These are phyloP conservation scores for Phytophthora litchii DNA, from an alignment of 352 stramenopile genomes.

Conservation along the genomic window DNA sequence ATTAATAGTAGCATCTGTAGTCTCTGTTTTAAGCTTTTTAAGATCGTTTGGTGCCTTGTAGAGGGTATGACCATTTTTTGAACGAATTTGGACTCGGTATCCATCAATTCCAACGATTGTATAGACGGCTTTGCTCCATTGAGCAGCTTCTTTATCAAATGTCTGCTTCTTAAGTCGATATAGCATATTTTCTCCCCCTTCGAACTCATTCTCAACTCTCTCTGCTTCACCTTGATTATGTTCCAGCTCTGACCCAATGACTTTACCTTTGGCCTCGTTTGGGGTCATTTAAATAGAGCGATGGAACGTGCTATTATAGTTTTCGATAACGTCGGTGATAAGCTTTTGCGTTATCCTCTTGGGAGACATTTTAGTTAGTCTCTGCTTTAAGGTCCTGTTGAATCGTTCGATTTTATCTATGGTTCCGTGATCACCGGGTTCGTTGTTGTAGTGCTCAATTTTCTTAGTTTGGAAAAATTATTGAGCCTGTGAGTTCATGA, in stretches of 20 bases:
- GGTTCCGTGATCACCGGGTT: conserved; percentile 39
- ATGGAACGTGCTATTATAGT: too few species aligned
- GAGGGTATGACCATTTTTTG: conserved; percentile 36
- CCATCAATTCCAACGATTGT: conserved; percentile 31
- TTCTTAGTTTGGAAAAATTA: conserved; percentile 33
- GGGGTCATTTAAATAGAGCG: too few species aligned
- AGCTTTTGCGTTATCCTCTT: too few species aligned
- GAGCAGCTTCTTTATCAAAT: conserved; percentile 35
- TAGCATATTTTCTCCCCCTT: conserved; percentile 3
- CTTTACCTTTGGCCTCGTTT: too few species aligned
- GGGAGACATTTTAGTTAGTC: too few species aligned
- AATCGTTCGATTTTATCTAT: conserved; percentile 47
- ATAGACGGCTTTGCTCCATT: conserved; percentile 30
- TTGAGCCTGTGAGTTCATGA: conserved; percentile 39
- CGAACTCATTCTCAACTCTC: conserved; percentile 23
- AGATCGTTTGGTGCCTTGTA: conserved; percentile 34
- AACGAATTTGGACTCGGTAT: conserved; percentile 27
- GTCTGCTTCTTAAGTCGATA: conserved; percentile 26
- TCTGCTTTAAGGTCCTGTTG: too few species aligned
- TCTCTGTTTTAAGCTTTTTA: conserved; percentile 21
- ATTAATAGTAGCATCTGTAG: conserved; percentile 23
- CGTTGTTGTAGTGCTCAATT: conserved; percentile 51
- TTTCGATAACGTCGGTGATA: too few species aligned
- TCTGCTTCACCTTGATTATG: too few species aligned
- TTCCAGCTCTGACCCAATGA: too few species aligned